phyloP scores from a whole-genome alignment of 441 rosid species.

The Kokia cookei region DNA sequence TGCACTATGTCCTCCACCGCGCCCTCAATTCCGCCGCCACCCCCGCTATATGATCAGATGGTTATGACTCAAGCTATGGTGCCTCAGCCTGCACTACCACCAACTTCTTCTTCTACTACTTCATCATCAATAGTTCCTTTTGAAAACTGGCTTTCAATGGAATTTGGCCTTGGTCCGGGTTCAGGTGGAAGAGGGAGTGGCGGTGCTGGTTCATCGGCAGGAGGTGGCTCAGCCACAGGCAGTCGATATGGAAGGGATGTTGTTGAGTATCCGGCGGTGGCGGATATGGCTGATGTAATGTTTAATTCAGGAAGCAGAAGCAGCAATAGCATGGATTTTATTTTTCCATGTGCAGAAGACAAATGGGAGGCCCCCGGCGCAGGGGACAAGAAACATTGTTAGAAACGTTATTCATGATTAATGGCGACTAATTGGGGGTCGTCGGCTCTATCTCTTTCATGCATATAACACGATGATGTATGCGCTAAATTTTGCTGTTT shows the following conservation, averaged over 20 bases:
- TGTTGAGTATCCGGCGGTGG: constrained; percentile 29
- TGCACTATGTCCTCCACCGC: constrained; percentile 68
- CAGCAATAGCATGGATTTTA: constrained; percentile 53
- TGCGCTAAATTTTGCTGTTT: too few relatives aligned
- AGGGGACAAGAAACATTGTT: background rate
- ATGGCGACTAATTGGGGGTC: background rate
- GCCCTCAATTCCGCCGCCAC: constrained; percentile 22
- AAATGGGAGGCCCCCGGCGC: background rate
- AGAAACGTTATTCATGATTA: background rate
- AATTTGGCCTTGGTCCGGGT: constrained; percentile 3
- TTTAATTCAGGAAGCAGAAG: constrained; percentile 57
- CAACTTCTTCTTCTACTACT: too few relatives aligned
- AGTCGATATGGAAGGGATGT: constrained; percentile 25
- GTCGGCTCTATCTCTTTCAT: background rate
- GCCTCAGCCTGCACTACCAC: constrained; percentile 10
- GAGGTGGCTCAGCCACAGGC: constrained; percentile 19
- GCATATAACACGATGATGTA: background rate
- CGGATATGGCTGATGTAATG: constrained; percentile 57
- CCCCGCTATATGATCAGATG: background rate
- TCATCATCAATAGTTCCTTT: background rate
- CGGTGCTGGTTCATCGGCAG: constrained; percentile 7
- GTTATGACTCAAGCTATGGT: constrained; percentile 7
- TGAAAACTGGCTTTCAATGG: constrained; percentile 24
- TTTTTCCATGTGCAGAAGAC: constrained; percentile 29
- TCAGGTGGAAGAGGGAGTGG: constrained; percentile 8